Conservation (phyloP, 495 filamentous ascomycete species). For the Apodospora peruviana region DNA sequence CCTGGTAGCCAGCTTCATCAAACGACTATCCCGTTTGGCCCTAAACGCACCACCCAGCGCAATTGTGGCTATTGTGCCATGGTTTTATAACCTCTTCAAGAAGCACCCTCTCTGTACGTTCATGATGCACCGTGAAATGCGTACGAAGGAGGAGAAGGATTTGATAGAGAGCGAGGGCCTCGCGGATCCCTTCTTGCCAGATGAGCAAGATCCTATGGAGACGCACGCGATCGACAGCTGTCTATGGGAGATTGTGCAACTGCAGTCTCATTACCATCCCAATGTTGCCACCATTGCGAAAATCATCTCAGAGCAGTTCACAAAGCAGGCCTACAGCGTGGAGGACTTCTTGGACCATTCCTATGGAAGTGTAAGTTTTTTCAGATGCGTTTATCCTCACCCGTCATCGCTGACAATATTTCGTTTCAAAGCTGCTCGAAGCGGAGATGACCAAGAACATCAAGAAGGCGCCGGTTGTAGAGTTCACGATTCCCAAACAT, state of each 20-base stretch:
- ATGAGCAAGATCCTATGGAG: slow-evolving; percentile 75
- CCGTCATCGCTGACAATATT: slow-evolving; percentile 20
- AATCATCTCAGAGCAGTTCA: slow-evolving; percentile 96
- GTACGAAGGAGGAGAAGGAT: slow-evolving; percentile 49
- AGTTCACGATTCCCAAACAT: slow-evolving; percentile 88
- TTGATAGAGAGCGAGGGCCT: slow-evolving; percentile 60
- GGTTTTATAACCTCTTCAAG: slow-evolving; percentile 92
- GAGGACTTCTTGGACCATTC: slow-evolving; percentile 97
- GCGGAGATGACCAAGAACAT: slow-evolving; percentile 75
- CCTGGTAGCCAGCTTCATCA: slow-evolving; percentile 93
- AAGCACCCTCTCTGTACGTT: slow-evolving; percentile 85
- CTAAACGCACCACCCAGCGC: slow-evolving; percentile 82
- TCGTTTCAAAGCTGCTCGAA: slow-evolving; percentile 59
- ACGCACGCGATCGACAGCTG: slow-evolving; percentile 86
- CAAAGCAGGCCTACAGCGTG: slow-evolving; percentile 83
- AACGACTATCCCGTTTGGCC: slow-evolving; percentile 73
- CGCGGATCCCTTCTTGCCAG: slow-evolving; percentile 71
- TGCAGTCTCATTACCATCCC: slow-evolving; percentile 93
- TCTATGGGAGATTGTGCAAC: slow-evolving; percentile 87
- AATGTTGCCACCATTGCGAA: slow-evolving; percentile 92
- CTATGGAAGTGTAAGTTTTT: slow-evolving; percentile 68
- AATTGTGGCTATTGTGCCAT: slow-evolving; percentile 83
- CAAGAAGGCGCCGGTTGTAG: slow-evolving; percentile 81
- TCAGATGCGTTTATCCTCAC: neutral
- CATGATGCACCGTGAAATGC: slow-evolving; percentile 81